Evolutionary conservation across 2,329 filamentous ascomycete species (phyloP).

Genomic region (Aspergillus neoniger): DNA sequence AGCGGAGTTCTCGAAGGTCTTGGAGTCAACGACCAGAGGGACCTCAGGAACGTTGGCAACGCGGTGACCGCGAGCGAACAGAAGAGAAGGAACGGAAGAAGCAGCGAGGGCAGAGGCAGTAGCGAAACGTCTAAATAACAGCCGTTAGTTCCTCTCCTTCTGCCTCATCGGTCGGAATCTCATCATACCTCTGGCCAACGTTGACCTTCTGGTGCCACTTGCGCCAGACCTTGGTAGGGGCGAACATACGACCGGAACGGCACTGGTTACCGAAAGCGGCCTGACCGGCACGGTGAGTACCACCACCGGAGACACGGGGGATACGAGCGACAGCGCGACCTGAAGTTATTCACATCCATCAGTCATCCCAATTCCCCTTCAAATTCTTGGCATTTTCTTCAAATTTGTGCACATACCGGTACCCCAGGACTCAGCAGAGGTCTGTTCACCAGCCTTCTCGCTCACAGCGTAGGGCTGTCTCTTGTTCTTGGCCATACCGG

Average conservation of each 20-base stretch:
- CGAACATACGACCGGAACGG: slow-evolving; percentile 99
- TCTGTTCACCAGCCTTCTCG: slow-evolving; percentile 99
- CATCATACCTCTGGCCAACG: slow-evolving; percentile 86
- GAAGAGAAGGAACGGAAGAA: slow-evolving; percentile 89
- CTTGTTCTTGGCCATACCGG: slow-evolving; percentile 99
- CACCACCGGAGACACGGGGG: slow-evolving; percentile 99
- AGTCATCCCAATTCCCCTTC: slow-evolving; percentile 13
- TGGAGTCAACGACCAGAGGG: slow-evolving; percentile 91
- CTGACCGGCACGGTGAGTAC: slow-evolving; percentile 99
- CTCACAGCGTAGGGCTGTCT: slow-evolving; percentile 98
- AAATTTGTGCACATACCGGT: slow-evolving; percentile 70
- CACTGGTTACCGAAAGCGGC: slow-evolving; percentile 99
- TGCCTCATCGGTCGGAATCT: not conserved
- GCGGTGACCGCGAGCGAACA: slow-evolving; percentile 96
- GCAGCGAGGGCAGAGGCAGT: slow-evolving; percentile 96
- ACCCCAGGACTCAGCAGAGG: slow-evolving; percentile 99
- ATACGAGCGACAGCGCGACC: slow-evolving; percentile 99
- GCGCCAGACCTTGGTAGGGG: slow-evolving; percentile 99
- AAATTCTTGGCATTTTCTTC: slow-evolving; percentile 14
- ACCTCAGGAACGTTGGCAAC: slow-evolving; percentile 91
- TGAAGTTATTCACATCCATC: slow-evolving; percentile 40
- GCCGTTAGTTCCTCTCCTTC: slow-evolving; percentile 15
- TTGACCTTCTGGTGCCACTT: slow-evolving; percentile 99
- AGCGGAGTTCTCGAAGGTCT: slow-evolving; percentile 76
- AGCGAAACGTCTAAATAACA: slow-evolving; percentile 75